A percentile compares a stretch with the other conserved stretches of the same genome.
Evolutionary conservation across 208 protist genomes (phyloP).

Genomic region (Leishmania mexicana): DNA sequence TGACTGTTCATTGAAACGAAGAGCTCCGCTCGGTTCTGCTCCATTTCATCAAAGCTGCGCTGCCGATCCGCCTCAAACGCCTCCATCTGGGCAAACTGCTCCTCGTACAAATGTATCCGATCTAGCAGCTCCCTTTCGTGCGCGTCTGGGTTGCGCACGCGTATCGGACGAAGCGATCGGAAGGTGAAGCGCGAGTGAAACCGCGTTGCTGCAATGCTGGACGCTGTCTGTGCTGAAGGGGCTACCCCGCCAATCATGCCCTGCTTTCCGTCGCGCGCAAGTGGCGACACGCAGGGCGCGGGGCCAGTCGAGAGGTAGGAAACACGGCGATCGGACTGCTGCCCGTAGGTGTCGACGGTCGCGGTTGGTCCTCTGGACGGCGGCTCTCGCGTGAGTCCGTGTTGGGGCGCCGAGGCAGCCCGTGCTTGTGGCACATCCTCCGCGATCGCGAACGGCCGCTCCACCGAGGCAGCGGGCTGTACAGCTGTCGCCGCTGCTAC

Average conservation of each 20-base stretch:
- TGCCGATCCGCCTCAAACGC: conserved; percentile 66
- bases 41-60: conserved; percentile 73
- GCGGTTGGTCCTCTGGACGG: background rate
- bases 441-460: background rate
- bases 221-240: background rate
- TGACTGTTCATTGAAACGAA: conserved; percentile 80
- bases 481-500: background rate
- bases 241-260: background rate
- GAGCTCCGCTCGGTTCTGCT: conserved; percentile 71
- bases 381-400: background rate
- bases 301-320: background rate
- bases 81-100: conserved; percentile 52
- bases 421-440: conserved; percentile 2
- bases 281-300: conserved; percentile 20
- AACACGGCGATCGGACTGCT: conserved; percentile 7
- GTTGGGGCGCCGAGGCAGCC: conserved; percentile 9
- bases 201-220: background rate
- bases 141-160: conserved; percentile 53
- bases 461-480: background rate
- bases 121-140: conserved; percentile 69
- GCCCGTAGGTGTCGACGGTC: background rate
- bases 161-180: conserved; percentile 50
- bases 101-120: conserved; percentile 60
- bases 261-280: conserved; percentile 18
- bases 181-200: conserved; percentile 35